These are phyloP conservation scores for Bacidia gigantensis DNA, from an alignment of 495 filamentous ascomycete species.

Conservation along the genomic window DNA sequence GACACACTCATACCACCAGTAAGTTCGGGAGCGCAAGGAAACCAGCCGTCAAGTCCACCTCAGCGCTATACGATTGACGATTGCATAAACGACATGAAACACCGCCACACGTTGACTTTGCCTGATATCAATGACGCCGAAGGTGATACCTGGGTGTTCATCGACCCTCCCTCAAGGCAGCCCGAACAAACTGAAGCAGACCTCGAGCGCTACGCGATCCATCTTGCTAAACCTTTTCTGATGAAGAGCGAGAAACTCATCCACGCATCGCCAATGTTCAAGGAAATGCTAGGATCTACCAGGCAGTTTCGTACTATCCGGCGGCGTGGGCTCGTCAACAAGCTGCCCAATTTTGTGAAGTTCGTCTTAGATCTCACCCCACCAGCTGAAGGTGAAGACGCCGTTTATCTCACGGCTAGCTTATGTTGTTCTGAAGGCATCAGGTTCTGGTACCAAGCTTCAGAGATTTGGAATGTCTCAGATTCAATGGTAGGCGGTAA, in stretches of 20 bases:
- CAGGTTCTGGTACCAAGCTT: conserved; percentile 27
- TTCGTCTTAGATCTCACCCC: conserved; percentile 52
- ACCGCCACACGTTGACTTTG: conserved; percentile 14
- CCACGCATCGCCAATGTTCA: conserved; percentile 37
- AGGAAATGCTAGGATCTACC: conserved; percentile 31
- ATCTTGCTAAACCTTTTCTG: conserved; percentile 24
- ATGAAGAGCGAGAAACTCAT: conserved; percentile 34
- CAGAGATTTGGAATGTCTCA: conserved; percentile 35
- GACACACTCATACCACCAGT: not conserved
- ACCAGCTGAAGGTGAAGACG: conserved; percentile 42
- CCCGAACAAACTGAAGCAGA: conserved; percentile 15
- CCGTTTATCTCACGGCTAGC: conserved; percentile 40
- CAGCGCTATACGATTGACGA: conserved; percentile 9
- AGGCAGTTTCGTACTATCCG: conserved; percentile 25
- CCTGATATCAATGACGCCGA: conserved; percentile 24
- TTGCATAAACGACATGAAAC: conserved; percentile 17
- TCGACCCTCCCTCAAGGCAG: conserved; percentile 31
- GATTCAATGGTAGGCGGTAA: conserved; percentile 22
- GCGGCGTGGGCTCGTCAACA: conserved; percentile 22
- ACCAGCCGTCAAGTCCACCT: not conserved
- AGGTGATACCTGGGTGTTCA: conserved; percentile 41
- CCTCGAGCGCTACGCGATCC: conserved; percentile 9
- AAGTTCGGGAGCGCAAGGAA: not conserved
- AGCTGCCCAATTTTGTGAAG: conserved; percentile 31
- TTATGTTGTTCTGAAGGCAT: conserved; percentile 43